These are phyloP conservation scores for Claviceps sp. DNA, from an alignment of 2,329 filamentous ascomycete genomes.

Conservation along the genomic window DNA sequence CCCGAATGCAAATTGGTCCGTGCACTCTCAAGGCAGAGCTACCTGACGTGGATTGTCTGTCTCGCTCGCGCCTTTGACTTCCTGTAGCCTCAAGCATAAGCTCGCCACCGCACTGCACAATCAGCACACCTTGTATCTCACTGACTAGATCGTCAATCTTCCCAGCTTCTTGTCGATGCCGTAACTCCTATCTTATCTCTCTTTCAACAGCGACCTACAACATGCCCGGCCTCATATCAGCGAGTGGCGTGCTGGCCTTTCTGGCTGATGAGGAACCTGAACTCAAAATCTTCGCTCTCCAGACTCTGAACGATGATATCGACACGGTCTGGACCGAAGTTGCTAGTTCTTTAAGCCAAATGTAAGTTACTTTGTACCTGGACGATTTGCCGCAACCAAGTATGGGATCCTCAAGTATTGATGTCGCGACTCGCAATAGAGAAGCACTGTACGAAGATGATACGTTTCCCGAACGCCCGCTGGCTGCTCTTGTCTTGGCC, in stretches of 20 bases:
- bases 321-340: constrained; percentile 97
- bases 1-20: constrained; percentile 1
- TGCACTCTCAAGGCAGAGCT: constrained; percentile 22
- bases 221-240: constrained; percentile 91
- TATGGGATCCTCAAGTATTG: not conserved
- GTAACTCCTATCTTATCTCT: constrained; percentile 3
- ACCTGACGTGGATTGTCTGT: constrained; percentile 31
- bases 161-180: not conserved
- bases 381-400: not conserved
- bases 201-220: constrained; percentile 11
- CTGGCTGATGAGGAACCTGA: constrained; percentile 88
- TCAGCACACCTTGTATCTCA: not conserved
- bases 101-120: not conserved
- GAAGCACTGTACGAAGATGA: constrained; percentile 97
- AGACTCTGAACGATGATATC: constrained; percentile 91
- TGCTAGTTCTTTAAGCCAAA: constrained; percentile 79
- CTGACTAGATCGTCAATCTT: not conserved
- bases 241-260: constrained; percentile 88
- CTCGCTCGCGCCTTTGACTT: constrained; percentile 11
- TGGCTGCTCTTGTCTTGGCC: constrained; percentile 85
- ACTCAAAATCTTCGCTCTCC: constrained; percentile 86
- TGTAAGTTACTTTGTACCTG: constrained; percentile 41
- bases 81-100: not conserved
- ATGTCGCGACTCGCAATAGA: constrained; percentile 32
- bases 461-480: constrained; percentile 80